A percentile compares a stretch with the other conserved stretches of the same genome.
Conservation (phyloP, 768 basidiomycete genomes). For the Aureoboletus auriporus region DNA sequence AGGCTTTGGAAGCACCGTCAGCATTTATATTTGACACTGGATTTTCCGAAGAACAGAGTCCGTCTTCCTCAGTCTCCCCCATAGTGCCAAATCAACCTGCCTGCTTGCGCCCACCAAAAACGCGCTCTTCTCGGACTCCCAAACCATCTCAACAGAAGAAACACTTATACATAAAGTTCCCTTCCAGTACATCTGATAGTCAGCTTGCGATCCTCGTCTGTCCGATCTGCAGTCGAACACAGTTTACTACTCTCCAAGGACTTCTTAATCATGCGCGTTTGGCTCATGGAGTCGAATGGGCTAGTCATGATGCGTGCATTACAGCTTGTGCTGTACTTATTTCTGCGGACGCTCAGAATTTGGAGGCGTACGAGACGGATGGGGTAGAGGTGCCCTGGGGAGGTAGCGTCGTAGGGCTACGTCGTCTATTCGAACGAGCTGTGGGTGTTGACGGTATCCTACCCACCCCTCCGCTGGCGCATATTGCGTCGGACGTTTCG, state of each 20-base stretch:
- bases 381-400: slow-evolving; percentile 33
- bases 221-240: slow-evolving; percentile 40
- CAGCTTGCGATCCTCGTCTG: slow-evolving; percentile 37
- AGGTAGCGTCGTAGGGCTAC: slow-evolving; percentile 40
- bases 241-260: slow-evolving; percentile 50
- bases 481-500: neutral
- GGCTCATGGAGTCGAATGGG: slow-evolving; percentile 44
- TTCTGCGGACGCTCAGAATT: slow-evolving; percentile 27
- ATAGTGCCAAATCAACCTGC: slow-evolving; percentile 8
- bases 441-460: slow-evolving; percentile 35
- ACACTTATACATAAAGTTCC: slow-evolving; percentile 37
- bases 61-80: slow-evolving; percentile 21
- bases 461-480: slow-evolving; percentile 6
- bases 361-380: slow-evolving; percentile 36
- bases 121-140: slow-evolving; percentile 25
- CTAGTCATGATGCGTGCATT: slow-evolving; percentile 51
- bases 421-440: slow-evolving; percentile 47
- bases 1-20: slow-evolving; percentile 37
- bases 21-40: slow-evolving; percentile 32
- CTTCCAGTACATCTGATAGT: slow-evolving; percentile 24
- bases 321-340: slow-evolving; percentile 40
- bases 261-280: slow-evolving; percentile 51
- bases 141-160: slow-evolving; percentile 32
- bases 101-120: slow-evolving; percentile 20
- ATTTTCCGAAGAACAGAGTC: slow-evolving; percentile 19